Percentiles rank a stretch among this genome's conserved stretches.
These are phyloP conservation scores for Adansonia digitata DNA, from an alignment of 345 rosid genomes.

Conservation along the genomic window DNA sequence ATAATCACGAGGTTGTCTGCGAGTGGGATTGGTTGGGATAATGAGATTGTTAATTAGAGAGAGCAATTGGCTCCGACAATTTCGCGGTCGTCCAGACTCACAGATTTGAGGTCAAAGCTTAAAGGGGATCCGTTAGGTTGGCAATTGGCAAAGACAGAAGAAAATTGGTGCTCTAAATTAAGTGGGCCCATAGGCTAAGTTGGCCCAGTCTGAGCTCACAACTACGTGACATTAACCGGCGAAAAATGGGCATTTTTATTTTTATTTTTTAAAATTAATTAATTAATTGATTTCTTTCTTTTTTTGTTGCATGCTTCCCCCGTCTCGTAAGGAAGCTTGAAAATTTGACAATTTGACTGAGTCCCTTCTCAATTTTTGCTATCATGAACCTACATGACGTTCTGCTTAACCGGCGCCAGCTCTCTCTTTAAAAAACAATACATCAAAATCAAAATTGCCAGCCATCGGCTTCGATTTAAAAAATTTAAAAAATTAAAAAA, in stretches of 20 bases:
- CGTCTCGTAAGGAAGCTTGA: not conserved
- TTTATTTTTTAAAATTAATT: no score
- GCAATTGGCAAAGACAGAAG: not conserved
- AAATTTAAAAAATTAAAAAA: not conserved
- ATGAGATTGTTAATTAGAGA: constrained; percentile 15
- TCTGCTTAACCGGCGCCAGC: constrained; percentile 17
- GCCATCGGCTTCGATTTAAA: no score
- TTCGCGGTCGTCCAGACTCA: constrained; percentile 23
- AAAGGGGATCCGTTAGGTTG: constrained; percentile 37
- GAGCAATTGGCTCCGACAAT: constrained; percentile 42
- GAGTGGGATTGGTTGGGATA: not conserved
- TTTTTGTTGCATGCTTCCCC: constrained; percentile 1
- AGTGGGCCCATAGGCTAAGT: constrained; percentile 12
- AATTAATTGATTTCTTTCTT: no score
- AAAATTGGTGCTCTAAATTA: not conserved
- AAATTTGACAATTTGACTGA: constrained; percentile 7
- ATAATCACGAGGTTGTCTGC: not conserved
- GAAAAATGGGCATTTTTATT: not conserved
- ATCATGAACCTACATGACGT: constrained; percentile 8
- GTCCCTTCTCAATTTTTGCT: constrained; percentile 2
- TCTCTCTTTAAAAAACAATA: not conserved
- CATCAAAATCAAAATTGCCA: no score
- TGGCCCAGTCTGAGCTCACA: constrained; percentile 2
- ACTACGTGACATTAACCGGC: not conserved
- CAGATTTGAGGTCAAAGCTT: constrained; percentile 34